These are phyloP conservation scores for Zygosaccharomyces lentus DNA, from an alignment of 805 yeast species.

Conservation along the genomic window DNA sequence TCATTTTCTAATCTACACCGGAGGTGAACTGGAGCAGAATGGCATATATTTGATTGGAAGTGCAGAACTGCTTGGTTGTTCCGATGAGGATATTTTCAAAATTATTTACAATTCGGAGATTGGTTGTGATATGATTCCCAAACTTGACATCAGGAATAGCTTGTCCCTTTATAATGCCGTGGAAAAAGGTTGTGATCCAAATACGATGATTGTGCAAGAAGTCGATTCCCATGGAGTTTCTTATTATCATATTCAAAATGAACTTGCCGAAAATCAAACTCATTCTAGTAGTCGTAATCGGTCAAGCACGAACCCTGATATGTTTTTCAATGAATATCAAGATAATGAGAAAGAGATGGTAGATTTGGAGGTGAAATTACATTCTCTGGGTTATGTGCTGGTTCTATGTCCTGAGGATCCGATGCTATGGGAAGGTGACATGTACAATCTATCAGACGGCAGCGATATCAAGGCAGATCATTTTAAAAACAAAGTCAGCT, in stretches of 20 bases:
- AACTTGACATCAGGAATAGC: slow-evolving; percentile 30
- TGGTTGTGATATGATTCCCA: slow-evolving; percentile 46
- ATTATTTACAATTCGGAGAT: slow-evolving; percentile 45
- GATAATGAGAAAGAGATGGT: slow-evolving; percentile 31
- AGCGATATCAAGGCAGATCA: slow-evolving; percentile 30
- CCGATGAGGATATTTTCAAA: slow-evolving; percentile 41
- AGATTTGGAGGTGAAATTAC: slow-evolving; percentile 27
- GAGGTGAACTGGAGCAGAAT: slow-evolving; percentile 56
- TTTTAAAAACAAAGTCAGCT: slow-evolving; percentile 19
- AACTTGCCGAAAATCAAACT: slow-evolving; percentile 9
- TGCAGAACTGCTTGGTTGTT: slow-evolving; percentile 37
- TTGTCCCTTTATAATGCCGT: slow-evolving; percentile 24
- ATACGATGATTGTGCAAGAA: slow-evolving; percentile 30
- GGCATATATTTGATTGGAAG: slow-evolving; percentile 83
- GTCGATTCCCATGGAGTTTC: slow-evolving; percentile 28
- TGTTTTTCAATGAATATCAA: slow-evolving; percentile 28
- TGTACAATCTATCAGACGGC: slow-evolving; percentile 47
- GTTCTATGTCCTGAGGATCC: slow-evolving; percentile 79
- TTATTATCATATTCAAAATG: slow-evolving; percentile 22
- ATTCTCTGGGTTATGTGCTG: slow-evolving; percentile 55
- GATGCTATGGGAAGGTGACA: slow-evolving; percentile 84
- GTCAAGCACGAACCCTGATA: slow-evolving; percentile 10
- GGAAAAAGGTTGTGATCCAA: slow-evolving; percentile 22
- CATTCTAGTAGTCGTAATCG: slow-evolving; percentile 4
- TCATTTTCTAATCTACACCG: slow-evolving; percentile 75